These are phyloP conservation scores for Mortierella sp. DNA, from an alignment of 371 early-diverging fungal species.

Conservation along the genomic window DNA sequence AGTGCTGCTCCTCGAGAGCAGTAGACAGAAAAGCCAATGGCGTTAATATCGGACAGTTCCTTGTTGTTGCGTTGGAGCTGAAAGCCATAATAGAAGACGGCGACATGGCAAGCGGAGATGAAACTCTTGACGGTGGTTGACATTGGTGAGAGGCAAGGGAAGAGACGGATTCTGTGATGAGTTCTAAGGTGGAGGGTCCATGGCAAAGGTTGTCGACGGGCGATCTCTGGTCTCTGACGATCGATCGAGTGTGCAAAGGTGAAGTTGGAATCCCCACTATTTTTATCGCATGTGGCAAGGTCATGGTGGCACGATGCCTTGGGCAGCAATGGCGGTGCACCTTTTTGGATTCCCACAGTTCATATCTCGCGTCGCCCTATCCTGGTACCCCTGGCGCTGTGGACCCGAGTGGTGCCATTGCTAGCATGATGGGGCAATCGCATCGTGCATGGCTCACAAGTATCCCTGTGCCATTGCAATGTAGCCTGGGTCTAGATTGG, in stretches of 20 bases:
- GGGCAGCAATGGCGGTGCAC: too few species aligned
- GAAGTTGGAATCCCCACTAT: too few species aligned
- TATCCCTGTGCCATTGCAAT: neutral
- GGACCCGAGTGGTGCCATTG: too few species aligned
- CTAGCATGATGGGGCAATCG: too few species aligned
- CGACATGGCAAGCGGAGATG: constrained; percentile 46
- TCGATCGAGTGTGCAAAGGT: too few species aligned
- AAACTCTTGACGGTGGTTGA: constrained; percentile 15
- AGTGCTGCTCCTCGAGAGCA: constrained; percentile 66
- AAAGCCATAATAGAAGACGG: constrained; percentile 57
- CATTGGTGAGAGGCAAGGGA: constrained; percentile 20
- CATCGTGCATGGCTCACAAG: too few species aligned
- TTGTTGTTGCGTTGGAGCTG: constrained; percentile 56
- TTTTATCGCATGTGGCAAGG: too few species aligned
- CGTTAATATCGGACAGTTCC: constrained; percentile 59
- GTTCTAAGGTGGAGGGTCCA: neutral
- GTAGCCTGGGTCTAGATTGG: neutral
- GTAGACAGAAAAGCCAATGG: constrained; percentile 57
- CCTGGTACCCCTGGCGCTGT: too few species aligned
- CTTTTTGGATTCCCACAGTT: too few species aligned
- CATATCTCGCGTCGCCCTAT: too few species aligned
- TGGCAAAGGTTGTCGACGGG: neutral
- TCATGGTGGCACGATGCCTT: too few species aligned
- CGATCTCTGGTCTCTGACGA: too few species aligned
- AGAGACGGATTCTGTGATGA: neutral